Base-by-base conservation (phyloP, 441 rosid species). In the Erysimum pusillum region DNA sequence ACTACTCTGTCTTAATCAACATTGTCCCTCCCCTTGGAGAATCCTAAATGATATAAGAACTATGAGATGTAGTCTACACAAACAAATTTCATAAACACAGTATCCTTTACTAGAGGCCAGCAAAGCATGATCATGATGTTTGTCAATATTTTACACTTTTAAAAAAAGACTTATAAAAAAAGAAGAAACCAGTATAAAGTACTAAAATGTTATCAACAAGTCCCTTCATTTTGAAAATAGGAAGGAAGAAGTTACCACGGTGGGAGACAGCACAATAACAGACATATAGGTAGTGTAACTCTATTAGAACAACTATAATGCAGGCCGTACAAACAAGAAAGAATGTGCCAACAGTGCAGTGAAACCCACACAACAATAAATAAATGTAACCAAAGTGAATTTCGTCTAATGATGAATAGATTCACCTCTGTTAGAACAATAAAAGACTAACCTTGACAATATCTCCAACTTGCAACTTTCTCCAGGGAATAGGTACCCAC, bases 391-490 rank as follows among this genome's bases (percentile, higher is more conserved):
- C 52, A 46, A 12, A 67, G 51, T 8, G 49, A 17, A 34, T 42
- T 44, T 35, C 9, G 17, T 57, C 20, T 15, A 15, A 66, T 57
- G 17, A 36, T 74, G 35, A 48, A 17, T 39, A 9, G 6, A 67
- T 52, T 67, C 49, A 41, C 41, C 13, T 56, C 32, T 17, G 1
- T 12, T 45, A 45, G 38, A 60, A 34, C 15, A 60, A 35, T 9
- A 59, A 71, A 22, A 10, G 67, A 71, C 76, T 71, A 77, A 77
- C 99, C 90, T 83, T 89, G 76, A 96, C 79, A 85, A 96, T 82
- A 72, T 96, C 99, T 84, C 99, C 98, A 77, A 96, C 98, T 85
- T 94, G 99, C 84, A 96, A 84, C 89, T 81, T 93, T 82, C 92
- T 86, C 99, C 98, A 96, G 5, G 99, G 89, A 62, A 90, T 78